A percentile compares a stretch with the other conserved stretches of the same genome.
Conservation (phyloP, 306 rosid species). For the Acmispon strigosus region DNA sequence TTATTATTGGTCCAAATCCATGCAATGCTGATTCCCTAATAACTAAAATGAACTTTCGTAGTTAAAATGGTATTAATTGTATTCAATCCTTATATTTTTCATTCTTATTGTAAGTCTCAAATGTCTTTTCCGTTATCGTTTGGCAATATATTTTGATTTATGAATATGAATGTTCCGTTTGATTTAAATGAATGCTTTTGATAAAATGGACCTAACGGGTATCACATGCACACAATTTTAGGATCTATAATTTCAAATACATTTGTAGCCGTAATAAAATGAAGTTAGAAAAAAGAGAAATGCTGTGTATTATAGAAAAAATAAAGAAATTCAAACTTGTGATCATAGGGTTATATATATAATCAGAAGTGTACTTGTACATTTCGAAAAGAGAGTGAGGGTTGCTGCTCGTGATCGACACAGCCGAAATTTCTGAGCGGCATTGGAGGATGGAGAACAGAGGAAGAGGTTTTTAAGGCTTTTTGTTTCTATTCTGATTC, state of each 20-base stretch:
- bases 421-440: too few species aligned
- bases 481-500: not conserved
- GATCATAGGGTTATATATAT: not conserved
- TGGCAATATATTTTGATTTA: not conserved
- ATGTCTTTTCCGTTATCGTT: too few species aligned
- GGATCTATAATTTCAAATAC: not conserved
- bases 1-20: too few species aligned
- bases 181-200: too few species aligned
- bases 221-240: not conserved
- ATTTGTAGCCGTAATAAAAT: not conserved
- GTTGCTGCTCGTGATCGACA: not conserved
- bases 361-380: not conserved
- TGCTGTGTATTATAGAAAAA: too few species aligned
- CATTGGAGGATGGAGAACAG: not conserved
- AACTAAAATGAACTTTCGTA: too few species aligned
- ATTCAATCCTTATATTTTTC: not conserved
- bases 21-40: too few species aligned
- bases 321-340: not conserved
- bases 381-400: not conserved
- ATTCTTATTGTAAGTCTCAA: not conserved
- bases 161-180: not conserved
- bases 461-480: not conserved
- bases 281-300: not conserved
- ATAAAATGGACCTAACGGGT: not conserved
- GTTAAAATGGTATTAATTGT: too few species aligned